A percentile compares a stretch with the other conserved stretches of the same genome.
These are phyloP conservation scores for Ceratocystis cubensis DNA, from an alignment of 2,329 filamentous ascomycete genomes.

Conservation along the genomic window DNA sequence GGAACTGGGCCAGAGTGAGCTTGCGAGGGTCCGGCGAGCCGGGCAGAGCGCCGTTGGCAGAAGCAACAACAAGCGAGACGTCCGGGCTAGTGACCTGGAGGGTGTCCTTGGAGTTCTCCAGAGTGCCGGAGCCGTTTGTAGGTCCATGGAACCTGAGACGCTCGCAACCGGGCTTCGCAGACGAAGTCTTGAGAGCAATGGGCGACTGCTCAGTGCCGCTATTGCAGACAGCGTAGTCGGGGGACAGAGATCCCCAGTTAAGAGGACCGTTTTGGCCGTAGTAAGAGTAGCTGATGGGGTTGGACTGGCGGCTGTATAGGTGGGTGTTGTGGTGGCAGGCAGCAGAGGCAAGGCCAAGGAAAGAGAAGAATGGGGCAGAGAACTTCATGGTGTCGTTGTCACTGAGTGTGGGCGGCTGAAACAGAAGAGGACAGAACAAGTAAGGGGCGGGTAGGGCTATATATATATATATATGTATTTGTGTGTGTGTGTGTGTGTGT, in stretches of 20 bases:
- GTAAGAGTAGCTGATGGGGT: constrained; percentile 32
- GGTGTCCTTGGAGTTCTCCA: constrained; percentile 42
- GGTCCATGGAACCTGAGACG: constrained; percentile 20
- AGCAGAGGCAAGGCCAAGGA: constrained; percentile 24
- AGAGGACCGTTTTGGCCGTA: constrained; percentile 32
- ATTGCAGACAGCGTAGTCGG: constrained; percentile 36
- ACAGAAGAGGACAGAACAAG: background rate
- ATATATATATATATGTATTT: no score
- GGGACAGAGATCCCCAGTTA: constrained; percentile 39
- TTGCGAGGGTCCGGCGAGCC: constrained; percentile 29
- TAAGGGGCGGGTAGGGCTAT: background rate
- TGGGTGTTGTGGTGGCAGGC: constrained; percentile 30
- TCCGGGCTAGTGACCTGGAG: constrained; percentile 31
- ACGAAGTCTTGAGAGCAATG: constrained; percentile 36
- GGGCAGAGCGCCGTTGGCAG: background rate
- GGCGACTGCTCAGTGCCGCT: constrained; percentile 42
- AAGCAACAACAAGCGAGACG: background rate
- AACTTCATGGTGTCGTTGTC: constrained; percentile 2
- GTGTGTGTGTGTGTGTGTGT: fast-evolving
- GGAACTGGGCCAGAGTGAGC: constrained; percentile 42
- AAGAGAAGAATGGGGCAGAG: background rate
- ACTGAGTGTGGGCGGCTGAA: background rate
- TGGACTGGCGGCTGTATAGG: constrained; percentile 25
- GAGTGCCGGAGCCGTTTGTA: constrained; percentile 29
- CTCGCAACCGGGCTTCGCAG: constrained; percentile 27